phyloP scores from a whole-genome alignment of 306 rosid genomes.

The Lathyrus aphaca region DNA sequence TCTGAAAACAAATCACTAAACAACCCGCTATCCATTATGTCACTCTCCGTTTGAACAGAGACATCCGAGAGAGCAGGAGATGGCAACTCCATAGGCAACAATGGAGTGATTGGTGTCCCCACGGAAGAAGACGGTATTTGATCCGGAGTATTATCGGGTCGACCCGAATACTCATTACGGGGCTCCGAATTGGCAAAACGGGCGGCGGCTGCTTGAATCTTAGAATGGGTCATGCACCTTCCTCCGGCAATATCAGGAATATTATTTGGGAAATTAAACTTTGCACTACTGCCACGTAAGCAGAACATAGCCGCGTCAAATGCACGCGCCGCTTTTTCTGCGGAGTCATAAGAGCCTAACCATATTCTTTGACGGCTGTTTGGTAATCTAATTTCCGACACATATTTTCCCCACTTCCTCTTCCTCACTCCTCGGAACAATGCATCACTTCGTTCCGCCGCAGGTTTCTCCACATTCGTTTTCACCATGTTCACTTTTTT shows the following conservation, averaged over 20 bases:
- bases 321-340: constrained; percentile 87
- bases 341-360: constrained; percentile 76
- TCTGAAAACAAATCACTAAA: constrained; percentile 40
- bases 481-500: constrained; percentile 40
- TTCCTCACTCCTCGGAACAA: constrained; percentile 70
- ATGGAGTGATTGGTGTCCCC: neutral
- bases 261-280: constrained; percentile 70
- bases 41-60: constrained; percentile 43
- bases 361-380: constrained; percentile 87
- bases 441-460: constrained; percentile 37
- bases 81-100: constrained; percentile 8
- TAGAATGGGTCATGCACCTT: constrained; percentile 44
- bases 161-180: neutral
- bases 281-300: constrained; percentile 39
- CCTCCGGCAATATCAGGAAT: constrained; percentile 65
- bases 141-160: neutral
- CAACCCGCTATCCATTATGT: constrained; percentile 18
- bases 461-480: constrained; percentile 32
- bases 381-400: constrained; percentile 85
- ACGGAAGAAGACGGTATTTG: constrained; percentile 18
- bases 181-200: constrained; percentile 55
- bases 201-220: constrained; percentile 68
- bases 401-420: constrained; percentile 92
- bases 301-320: constrained; percentile 81
- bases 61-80: constrained; percentile 55